phyloP scores from a whole-genome alignment of 2,329 filamentous ascomycete genomes.

The Elsinoe fawcettii region DNA sequence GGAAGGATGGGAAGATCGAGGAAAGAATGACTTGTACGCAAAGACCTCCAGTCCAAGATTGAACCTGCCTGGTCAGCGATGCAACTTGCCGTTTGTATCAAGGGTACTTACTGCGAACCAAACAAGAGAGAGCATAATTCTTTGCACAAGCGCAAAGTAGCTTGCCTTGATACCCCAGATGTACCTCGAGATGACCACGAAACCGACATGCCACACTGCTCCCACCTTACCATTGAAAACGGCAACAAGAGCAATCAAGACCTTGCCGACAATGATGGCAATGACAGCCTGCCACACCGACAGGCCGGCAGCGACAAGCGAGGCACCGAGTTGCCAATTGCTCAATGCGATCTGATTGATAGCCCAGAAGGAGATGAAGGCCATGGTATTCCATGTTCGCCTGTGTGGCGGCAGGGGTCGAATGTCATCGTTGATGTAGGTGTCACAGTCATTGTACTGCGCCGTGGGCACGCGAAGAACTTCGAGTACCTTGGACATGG shows the following conservation, averaged over 20 bases:
- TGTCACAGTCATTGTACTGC: constrained; percentile 24
- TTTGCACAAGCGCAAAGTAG: constrained; percentile 47
- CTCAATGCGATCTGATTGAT: constrained; percentile 33
- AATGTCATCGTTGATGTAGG: constrained; percentile 37
- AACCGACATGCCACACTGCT: constrained; percentile 45
- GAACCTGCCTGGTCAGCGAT: constrained; percentile 47
- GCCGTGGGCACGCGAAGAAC: constrained; percentile 22
- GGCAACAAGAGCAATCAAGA: constrained; percentile 51
- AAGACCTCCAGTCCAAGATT: constrained; percentile 55
- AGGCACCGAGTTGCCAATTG: constrained; percentile 33
- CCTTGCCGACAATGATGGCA: constrained; percentile 35
- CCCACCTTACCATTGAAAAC: constrained; percentile 49
- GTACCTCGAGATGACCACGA: constrained; percentile 48
- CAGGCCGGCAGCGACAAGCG: constrained; percentile 33
- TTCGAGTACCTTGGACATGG: constrained; percentile 16
- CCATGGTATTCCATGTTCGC: constrained; percentile 32
- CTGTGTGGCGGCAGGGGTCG: constrained; percentile 34
- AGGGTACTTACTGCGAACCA: constrained; percentile 34
- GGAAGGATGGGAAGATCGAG: constrained; percentile 52
- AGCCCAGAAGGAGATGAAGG: constrained; percentile 36
- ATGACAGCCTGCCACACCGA: constrained; percentile 37
- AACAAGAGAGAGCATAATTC: constrained; percentile 47
- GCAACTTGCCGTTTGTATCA: constrained; percentile 16
- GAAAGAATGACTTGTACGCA: constrained; percentile 44
- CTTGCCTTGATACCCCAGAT: constrained; percentile 51